Conservation (phyloP, 202 grass and related monocot genomes). For the Schoenoplectus triqueter region DNA sequence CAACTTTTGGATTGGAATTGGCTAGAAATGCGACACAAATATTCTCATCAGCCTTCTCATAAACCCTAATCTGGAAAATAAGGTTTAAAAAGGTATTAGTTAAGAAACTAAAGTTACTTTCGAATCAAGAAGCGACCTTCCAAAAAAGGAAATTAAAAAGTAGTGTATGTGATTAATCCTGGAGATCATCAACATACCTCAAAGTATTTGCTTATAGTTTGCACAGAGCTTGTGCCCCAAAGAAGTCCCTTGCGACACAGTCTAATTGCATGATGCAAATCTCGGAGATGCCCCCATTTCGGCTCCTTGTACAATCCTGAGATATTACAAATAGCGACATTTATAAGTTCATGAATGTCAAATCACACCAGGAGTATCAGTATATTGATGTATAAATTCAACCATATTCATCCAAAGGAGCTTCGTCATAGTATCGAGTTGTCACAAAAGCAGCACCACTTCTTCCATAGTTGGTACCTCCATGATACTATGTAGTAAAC, state of each 20-base stretch:
- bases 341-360: constrained; percentile 26
- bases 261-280: constrained; percentile 80
- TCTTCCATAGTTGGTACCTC: constrained; percentile 96
- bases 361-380: neutral
- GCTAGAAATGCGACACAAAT: constrained; percentile 80
- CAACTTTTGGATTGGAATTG: constrained; percentile 68
- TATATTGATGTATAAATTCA: constrained; percentile 23
- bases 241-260: constrained; percentile 83
- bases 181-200: constrained; percentile 62
- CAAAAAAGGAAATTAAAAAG: neutral
- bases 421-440: constrained; percentile 96
- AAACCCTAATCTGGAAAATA: constrained; percentile 57
- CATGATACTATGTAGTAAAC: constrained; percentile 70
- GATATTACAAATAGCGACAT: constrained; percentile 36
- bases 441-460: constrained; percentile 75
- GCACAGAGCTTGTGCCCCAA: constrained; percentile 52
- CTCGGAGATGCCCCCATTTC: constrained; percentile 89
- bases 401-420: constrained; percentile 92
- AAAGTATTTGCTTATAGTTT: constrained; percentile 59
- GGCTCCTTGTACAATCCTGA: constrained; percentile 84
- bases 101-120: constrained; percentile 25
- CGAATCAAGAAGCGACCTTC: neutral
- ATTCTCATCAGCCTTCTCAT: constrained; percentile 58
- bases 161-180: constrained; percentile 29
- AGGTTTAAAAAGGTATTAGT: constrained; percentile 16